Conservation (phyloP, 371 early-diverging fungal species). For the Mortierella sp. region DNA sequence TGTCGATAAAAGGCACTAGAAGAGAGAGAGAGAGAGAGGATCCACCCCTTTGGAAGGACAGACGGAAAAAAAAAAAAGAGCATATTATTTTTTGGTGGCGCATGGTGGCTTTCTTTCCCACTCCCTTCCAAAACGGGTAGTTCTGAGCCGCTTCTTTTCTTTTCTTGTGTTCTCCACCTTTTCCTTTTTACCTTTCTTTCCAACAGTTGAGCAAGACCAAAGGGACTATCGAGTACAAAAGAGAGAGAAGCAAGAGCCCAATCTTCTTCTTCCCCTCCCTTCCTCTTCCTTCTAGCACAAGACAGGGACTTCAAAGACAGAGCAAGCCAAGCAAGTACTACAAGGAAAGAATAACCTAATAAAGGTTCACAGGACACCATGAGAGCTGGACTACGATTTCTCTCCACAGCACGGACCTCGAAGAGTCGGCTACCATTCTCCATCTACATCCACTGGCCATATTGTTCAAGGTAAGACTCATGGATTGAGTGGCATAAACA, state of each 20-base stretch:
- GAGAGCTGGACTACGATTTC: too few species aligned
- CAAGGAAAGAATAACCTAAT: too few species aligned
- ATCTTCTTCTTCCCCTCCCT: too few species aligned
- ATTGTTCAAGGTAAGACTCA: constrained; percentile 78
- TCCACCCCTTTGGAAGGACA: too few species aligned
- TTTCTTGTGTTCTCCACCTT: not conserved
- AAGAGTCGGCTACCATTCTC: constrained; percentile 56
- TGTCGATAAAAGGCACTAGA: not conserved
- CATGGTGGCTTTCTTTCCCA: not conserved
- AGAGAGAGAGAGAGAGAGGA: not conserved
- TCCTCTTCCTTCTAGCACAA: not conserved
- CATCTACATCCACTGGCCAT: constrained; percentile 90
- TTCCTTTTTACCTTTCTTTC: not conserved
- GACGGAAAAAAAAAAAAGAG: too few species aligned
- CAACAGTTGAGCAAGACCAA: not conserved
- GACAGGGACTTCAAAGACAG: too few species aligned
- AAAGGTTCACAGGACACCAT: not conserved
- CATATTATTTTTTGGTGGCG: too few species aligned
- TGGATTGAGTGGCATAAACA: not conserved
- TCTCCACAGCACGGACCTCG: not conserved
- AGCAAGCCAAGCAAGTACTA: too few species aligned
- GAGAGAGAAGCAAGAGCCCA: not conserved
- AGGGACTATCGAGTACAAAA: not conserved
- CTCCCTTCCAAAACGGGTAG: too few species aligned
- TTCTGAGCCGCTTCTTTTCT: not conserved